Evolutionary conservation across 495 filamentous ascomycete species (phyloP).

Genomic region (Aspergillus biplanus): DNA sequence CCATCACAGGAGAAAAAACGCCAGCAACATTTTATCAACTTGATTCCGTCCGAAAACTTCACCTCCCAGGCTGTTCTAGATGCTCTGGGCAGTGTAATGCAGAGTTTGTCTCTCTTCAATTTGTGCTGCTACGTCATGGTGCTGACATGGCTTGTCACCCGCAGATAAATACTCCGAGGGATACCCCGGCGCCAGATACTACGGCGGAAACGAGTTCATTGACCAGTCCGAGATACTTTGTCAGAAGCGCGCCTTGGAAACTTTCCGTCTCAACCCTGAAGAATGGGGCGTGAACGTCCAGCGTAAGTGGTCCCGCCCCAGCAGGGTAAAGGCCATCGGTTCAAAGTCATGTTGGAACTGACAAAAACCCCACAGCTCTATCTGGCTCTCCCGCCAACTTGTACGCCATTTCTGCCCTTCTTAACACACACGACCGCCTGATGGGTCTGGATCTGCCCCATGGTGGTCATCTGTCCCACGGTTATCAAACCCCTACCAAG

Average conservation of each 20-base stretch:
- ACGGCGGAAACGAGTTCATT: constrained; percentile 95
- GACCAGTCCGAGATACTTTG: constrained; percentile 89
- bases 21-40: constrained; percentile 97
- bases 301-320: constrained; percentile 54
- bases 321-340: too few relatives aligned
- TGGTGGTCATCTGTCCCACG: constrained; percentile 95
- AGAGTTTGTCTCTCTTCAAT: constrained; percentile 63
- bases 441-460: constrained; percentile 98
- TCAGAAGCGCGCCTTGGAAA: constrained; percentile 83
- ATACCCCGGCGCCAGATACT: constrained; percentile 95
- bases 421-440: constrained; percentile 89
- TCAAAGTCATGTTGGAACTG: neutral
- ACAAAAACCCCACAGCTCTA: constrained; percentile 60
- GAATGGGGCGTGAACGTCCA: constrained; percentile 99
- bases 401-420: constrained; percentile 90
- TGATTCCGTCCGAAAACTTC: constrained; percentile 99
- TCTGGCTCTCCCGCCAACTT: constrained; percentile 96
- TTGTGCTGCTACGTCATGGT: constrained; percentile 18
- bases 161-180: constrained; percentile 99
- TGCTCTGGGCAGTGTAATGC: constrained; percentile 96
- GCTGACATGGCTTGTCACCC: constrained; percentile 1
- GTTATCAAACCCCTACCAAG: constrained; percentile 96
- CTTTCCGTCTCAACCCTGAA: constrained; percentile 78
- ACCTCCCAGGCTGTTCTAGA: constrained; percentile 96
- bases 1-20: constrained; percentile 80